Evolutionary conservation across 1,139 yeast genomes (phyloP), one percentile per base, ranked within the genome.

Genomic region (Zygoascus hellenicus): DNA sequence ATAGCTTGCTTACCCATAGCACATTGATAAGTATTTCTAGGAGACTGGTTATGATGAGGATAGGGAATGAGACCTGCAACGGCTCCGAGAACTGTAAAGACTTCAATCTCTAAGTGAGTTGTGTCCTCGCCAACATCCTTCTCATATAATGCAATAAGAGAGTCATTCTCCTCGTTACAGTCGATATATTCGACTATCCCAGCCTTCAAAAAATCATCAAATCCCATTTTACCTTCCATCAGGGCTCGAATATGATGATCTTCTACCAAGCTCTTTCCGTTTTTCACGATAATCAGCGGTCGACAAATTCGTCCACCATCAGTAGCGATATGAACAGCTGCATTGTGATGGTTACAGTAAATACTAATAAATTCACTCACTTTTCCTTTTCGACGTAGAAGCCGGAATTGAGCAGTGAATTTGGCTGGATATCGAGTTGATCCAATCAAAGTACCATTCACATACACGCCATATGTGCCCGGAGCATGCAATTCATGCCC

Each of bases 1-100:
- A 92, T 92, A 17, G 98, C 98, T 71, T 92, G 99, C 72, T 92
- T 92, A 80, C 98, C 98, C 98, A 92, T 92, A 65, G 98, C 98
- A 78, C 97, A 92, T 72, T 92, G 98, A 71, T 92, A 92, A 0
- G 98, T 92, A 66, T 92, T 92, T 77, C 98, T 83, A 43, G 98
- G 98, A 3, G 97, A 89, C 72, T 92, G 98, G 67, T 92, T 92
- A 67, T 92, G 99, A 66, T 92, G 98, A 31, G 99, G 99, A 61
- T 92, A 92, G n/a, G 99, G 99, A 76, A 92, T 92, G 58, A 92
- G 76, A 39, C 98, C 98, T 0, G 99, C 99, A 51, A 92, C 97
- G 0, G 98, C 98, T 43, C 99, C 99, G 47, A 92, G 72, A 2
- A 92, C 87, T 0, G 98, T 92, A 68, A 92, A 92, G 2, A 96